Evolutionary conservation across 306 rosid species (phyloP).

Genomic region (Corylus avellana): DNA sequence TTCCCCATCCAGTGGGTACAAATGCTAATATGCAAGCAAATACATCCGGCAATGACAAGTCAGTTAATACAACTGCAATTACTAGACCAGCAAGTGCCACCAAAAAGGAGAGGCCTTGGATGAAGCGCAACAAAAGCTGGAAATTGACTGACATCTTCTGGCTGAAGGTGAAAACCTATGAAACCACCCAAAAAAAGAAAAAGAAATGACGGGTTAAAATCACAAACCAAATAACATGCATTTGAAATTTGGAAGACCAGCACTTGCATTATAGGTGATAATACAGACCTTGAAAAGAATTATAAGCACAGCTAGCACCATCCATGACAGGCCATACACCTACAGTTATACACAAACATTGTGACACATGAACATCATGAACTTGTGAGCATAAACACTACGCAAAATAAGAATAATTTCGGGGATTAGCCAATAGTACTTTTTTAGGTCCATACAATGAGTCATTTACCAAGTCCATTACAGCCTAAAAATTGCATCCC

Average conservation of each 20-base stretch:
- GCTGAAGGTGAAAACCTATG: constrained; percentile 88
- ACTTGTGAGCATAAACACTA: neutral
- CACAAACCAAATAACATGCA: constrained; percentile 13
- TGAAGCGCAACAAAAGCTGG: constrained; percentile 86
- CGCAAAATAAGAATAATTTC: neutral
- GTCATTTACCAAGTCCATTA: neutral
- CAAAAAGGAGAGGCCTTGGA: constrained; percentile 85
- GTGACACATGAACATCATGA: neutral
- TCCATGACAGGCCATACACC: constrained; percentile 93
- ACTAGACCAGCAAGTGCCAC: constrained; percentile 73
- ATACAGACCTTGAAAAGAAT: constrained; percentile 82
- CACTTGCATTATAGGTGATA: constrained; percentile 5
- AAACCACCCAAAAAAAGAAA: constrained; percentile 20
- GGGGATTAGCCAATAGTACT: neutral
- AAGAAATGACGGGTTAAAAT: constrained; percentile 30
- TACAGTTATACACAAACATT: constrained; percentile 20
- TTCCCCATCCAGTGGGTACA: constrained; percentile 95
- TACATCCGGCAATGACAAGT: constrained; percentile 61
- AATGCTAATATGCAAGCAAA: constrained; percentile 85
- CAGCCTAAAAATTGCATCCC: neutral
- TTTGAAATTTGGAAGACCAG: neutral
- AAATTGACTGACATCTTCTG: constrained; percentile 90
- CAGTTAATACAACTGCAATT: constrained; percentile 61
- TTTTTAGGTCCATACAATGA: neutral
- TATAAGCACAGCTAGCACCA: constrained; percentile 66